Evolutionary conservation across 306 rosid genomes (phyloP), one percentile per base, ranked within the genome.

Genomic region (Pterocarpus santalinus): DNA sequence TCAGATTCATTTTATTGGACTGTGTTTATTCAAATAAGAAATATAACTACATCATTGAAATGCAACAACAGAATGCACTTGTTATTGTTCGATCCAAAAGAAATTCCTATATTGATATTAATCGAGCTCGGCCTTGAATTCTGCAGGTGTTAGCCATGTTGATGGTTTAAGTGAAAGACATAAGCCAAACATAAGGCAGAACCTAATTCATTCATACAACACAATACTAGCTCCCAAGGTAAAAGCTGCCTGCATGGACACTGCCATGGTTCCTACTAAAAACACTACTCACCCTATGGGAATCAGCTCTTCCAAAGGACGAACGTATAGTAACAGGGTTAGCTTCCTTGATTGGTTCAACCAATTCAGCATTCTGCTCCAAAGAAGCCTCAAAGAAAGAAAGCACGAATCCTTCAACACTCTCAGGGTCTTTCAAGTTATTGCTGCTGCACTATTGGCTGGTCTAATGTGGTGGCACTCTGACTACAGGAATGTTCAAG

Each of bases 391-490:
- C 78, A 94, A 90, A 51, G 98, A 94, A 69, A 84, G 97, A 84
- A 91, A 89, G 72, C 95, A 91, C 12, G 98, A 94, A 78, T 86
- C 98, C 32, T 94, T 92, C 82, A 87, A 94, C 83, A 79, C 88
- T 0, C 90, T 94, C 2, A 58, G 98, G 55, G 91, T 94, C 33
- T 88, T 81, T 65, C 98, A 94, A 78, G 98, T 92, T 3, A 68
- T 90, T 14, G 84, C 93, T 1, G 98, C 92, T 2, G 89, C 98
- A 22, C 35, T 91, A 16, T 75, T 94, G 3, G 88, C 98, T 0
- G 98, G 98, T 44, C 15, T 94, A 65, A 92, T 94, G 97, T 94
- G 98, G 98, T 94, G 98, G 98, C 93, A 89, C 75, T 94, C 97
- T 0, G 90, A 90, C 32, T 89, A 75, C 41, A 73, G 76, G 30